Conservation (phyloP, 1,284 basidiomycete species). For the Flammula alnicola region DNA sequence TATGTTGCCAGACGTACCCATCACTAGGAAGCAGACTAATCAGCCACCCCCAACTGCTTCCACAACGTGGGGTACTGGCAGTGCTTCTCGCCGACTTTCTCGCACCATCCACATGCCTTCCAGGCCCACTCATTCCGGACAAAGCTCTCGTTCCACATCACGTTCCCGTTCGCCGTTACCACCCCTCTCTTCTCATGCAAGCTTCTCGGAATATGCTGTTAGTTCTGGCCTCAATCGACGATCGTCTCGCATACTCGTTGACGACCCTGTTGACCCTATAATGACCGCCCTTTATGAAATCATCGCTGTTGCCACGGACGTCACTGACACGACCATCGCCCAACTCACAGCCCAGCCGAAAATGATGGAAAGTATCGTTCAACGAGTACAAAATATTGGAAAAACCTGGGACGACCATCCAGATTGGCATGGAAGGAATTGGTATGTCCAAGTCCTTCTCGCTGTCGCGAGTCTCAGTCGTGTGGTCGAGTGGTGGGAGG, state of each 20-base stretch:
- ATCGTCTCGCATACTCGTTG: conserved; percentile 73
- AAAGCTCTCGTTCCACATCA: conserved; percentile 94
- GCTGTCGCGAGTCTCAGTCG: conserved; percentile 96
- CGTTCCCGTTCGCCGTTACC: conserved; percentile 95
- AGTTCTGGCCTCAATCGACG: conserved; percentile 64
- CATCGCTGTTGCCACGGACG: conserved; percentile 93
- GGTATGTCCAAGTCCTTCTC: conserved; percentile 97
- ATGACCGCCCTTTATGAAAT: conserved; percentile 92
- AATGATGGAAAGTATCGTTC: conserved; percentile 85
- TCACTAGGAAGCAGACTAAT: conserved; percentile 65
- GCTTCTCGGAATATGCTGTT: conserved; percentile 62
- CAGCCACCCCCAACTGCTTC: conserved; percentile 51
- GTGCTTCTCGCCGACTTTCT: conserved; percentile 73
- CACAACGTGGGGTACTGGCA: conserved; percentile 55
- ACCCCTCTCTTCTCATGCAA: conserved; percentile 65
- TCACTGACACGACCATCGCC: conserved; percentile 87
- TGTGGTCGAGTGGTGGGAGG: conserved; percentile 99
- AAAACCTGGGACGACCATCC: conserved; percentile 97
- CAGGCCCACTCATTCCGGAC: conserved; percentile 69
- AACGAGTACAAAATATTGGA: conserved; percentile 89
- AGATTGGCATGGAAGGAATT: conserved; percentile 96
- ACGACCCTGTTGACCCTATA: conserved; percentile 87
- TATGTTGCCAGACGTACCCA: conserved; percentile 62
- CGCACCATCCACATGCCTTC: conserved; percentile 80
- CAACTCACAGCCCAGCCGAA: conserved; percentile 87